phyloP scores from a whole-genome alignment of 2,329 filamentous ascomycete genomes.

The Cylindrodendrum hubeiense region DNA sequence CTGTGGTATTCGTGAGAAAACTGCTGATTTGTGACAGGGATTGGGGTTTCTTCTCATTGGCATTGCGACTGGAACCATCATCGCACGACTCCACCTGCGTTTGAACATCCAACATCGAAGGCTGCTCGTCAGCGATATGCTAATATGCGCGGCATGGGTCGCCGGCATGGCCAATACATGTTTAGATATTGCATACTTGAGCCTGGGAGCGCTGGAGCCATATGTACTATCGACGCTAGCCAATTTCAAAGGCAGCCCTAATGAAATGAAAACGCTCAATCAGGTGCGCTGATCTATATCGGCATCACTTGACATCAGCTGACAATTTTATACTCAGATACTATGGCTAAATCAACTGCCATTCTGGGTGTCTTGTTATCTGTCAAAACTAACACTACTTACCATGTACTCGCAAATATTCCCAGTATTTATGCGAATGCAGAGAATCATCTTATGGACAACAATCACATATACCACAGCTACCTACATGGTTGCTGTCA shows the following conservation, averaged over 20 bases:
- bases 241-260: not conserved
- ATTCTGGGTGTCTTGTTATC: constrained; percentile 1
- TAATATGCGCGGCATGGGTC: constrained; percentile 29
- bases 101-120: constrained; percentile 11
- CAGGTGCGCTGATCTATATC: not conserved
- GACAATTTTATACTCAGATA: not conserved
- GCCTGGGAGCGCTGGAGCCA: not conserved
- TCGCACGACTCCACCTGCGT: constrained; percentile 22
- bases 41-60: constrained; percentile 17
- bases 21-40: not conserved
- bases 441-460: constrained; percentile 24
- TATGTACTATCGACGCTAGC: not conserved
- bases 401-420: constrained; percentile 10
- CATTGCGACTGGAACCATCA: constrained; percentile 10
- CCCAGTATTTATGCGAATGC: constrained; percentile 24
- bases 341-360: not conserved
- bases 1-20: no score
- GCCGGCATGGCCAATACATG: not conserved
- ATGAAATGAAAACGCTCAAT: not conserved
- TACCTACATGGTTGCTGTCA: not conserved
- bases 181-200: not conserved
- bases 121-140: constrained; percentile 16
- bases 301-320: not conserved
- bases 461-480: constrained; percentile 10
- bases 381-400: constrained; percentile 22